Evolutionary conservation across 1,284 basidiomycete genomes (phyloP), one percentile per base, ranked within the genome.

Genomic region (Farysia itapuensis): DNA sequence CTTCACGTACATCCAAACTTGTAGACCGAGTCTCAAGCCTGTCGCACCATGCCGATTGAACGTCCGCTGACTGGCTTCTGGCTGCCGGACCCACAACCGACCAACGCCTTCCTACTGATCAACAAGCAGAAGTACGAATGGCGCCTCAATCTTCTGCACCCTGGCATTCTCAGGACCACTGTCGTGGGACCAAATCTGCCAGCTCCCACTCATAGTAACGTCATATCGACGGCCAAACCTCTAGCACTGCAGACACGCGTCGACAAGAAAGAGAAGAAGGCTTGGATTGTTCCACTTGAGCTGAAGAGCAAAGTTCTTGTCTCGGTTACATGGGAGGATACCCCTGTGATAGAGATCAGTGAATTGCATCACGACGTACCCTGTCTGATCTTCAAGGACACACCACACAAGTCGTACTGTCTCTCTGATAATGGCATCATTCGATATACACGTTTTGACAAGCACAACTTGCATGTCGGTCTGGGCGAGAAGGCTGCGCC

Each of bases 401-500:
- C 78, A 5, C 72, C 74, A 1, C 59, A 64, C 36, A 67, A 78
- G 34, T 78, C 77, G 7, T 79, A 78, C 43, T 75, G 77, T 16
- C 67, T 77, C 37, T 77, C 75, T 3, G 73, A 77, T 25, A 63
- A 75, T 25, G 78, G 78, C 21, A 63, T 79, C 30, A 72, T 69
- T 37, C 67, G 63, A 16, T 52, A 63, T 46, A 63, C 57, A 14
- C 49, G 56, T 35, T 43, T 67, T 37, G 39, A 54, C 24, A 48
- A 43, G 33, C 24, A 49, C 21, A 54, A 63, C 35, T 39, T 80
- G 14, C 76, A 78, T 46, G 57, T 79, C 20, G 79, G 79, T 12
- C 43, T 79, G 24, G 79, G 79, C 14, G 79, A 80, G 66, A 79
- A 79, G 43, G 78, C 70, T 0, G 79, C 75, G 0, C 79, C 79